Base-by-base conservation (phyloP, 108 stramenopile species). In the Skeletonema marinoi region DNA sequence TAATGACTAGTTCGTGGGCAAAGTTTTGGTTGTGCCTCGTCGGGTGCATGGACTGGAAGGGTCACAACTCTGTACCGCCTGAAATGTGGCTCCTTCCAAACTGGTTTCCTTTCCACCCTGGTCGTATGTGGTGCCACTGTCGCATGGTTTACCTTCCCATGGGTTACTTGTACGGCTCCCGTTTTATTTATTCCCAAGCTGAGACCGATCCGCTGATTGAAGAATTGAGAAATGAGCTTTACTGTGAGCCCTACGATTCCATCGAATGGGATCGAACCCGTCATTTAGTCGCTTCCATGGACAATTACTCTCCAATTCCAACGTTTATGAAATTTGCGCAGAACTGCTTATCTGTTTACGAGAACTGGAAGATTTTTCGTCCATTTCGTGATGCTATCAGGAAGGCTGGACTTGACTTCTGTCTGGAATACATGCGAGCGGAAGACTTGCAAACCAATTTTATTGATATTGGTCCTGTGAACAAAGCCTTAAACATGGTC, bases 121-220 rank as follows among this genome's bases (percentile, higher is more conserved):
- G 97, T 50, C 84, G 97, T 11, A 87, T 99, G 84, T 99, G 99
- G 99, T 99, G 99, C 75, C 99, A 99, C 78, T 93, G 91, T 30
- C 89, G 99, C 29, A 99, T 99, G 99, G 99, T 99, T 19, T 98
- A 98, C 76, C 78, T 99, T 12, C 98, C 98, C 32, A 98, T 98
- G 98, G 90, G 95, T 44, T 97, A 96, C 71, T 75, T 99, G 19
- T 99, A 96, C 70, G 89, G 97, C 58, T 75, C 85, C 21, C 84
- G 96, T 32, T 97, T 85, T 48, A 83, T 88, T 59, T 95, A 93
- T 73, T 65, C 75, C 19, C 62, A 90, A 33, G 97, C 93, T 29
- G 88, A 91, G 41, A 77, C 80, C 21, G 96, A 96, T 85, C 87
- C 88, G 13, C 65, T 92, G 48, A 85, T 97, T 71, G 32, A 46